Evolutionary conservation across 2,329 filamentous ascomycete genomes (phyloP).

Genomic region (Scleromitrula shiraiana): DNA sequence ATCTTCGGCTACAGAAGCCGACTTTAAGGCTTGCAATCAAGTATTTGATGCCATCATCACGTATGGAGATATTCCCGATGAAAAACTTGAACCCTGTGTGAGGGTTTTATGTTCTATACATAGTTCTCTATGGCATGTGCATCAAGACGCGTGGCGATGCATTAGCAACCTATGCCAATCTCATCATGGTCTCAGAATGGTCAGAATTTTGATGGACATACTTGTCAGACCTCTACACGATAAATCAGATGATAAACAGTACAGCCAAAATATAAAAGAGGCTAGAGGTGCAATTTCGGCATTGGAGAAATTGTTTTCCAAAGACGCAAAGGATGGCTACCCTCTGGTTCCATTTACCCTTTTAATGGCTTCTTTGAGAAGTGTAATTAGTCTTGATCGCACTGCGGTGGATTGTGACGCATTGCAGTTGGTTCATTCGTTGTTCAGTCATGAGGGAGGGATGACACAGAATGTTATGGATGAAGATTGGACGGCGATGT

Average conservation of each 20-base stretch:
- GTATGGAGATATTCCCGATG: slow-evolving; percentile 59
- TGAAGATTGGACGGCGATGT: slow-evolving; percentile 56
- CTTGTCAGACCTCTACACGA: slow-evolving; percentile 42
- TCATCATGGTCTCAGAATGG: slow-evolving; percentile 62
- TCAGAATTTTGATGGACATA: slow-evolving; percentile 57
- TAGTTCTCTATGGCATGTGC: slow-evolving; percentile 52
- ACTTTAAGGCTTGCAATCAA: slow-evolving; percentile 58
- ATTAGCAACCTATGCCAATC: slow-evolving; percentile 64
- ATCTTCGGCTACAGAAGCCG: slow-evolving; percentile 54
- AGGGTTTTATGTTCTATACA: slow-evolving; percentile 67
- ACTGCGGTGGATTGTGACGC: slow-evolving; percentile 28
- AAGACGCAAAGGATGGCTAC: slow-evolving; percentile 51
- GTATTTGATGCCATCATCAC: slow-evolving; percentile 65
- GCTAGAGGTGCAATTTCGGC: slow-evolving; percentile 56
- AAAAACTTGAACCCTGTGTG: slow-evolving; percentile 56
- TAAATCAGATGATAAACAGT: slow-evolving; percentile 38
- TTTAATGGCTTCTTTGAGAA: slow-evolving; percentile 49
- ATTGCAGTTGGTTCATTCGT: slow-evolving; percentile 38
- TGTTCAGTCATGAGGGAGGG: slow-evolving; percentile 45
- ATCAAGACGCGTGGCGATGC: slow-evolving; percentile 61
- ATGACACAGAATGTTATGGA: slow-evolving; percentile 51
- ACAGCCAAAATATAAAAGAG: slow-evolving; percentile 41
- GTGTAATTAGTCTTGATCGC: slow-evolving; percentile 34
- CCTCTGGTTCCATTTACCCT: slow-evolving; percentile 51
- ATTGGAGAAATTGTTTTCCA: slow-evolving; percentile 53